Evolutionary conservation across 2,329 filamentous ascomycete species (phyloP).

Genomic region (Colletotrichum nymphaeae): DNA sequence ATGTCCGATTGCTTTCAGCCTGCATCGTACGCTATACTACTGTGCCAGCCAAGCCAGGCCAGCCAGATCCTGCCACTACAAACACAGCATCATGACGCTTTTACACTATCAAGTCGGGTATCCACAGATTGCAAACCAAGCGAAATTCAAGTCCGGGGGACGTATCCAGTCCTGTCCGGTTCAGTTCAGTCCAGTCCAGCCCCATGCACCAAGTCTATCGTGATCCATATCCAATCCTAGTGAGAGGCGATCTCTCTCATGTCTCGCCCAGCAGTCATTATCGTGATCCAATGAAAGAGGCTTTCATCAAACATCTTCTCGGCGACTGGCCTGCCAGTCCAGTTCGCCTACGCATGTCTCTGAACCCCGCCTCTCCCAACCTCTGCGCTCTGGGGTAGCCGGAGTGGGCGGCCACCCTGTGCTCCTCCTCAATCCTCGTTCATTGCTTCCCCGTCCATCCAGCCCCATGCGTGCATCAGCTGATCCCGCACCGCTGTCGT

Average conservation of each 20-base stretch:
- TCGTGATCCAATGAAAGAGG: slow-evolving; percentile 13
- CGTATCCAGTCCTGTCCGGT: background rate
- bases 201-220: slow-evolving; percentile 12
- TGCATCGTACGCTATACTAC: slow-evolving; percentile 1
- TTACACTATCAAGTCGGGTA: slow-evolving; percentile 22
- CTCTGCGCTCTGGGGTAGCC: background rate
- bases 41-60: background rate
- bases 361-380: background rate
- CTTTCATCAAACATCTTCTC: slow-evolving; percentile 12
- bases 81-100: slow-evolving; percentile 4
- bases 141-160: slow-evolving; percentile 20
- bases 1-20: slow-evolving; percentile 20
- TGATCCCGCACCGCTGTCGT: slow-evolving; percentile 59
- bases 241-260: background rate
- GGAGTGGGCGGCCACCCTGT: background rate
- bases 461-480: slow-evolving; percentile 62
- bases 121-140: slow-evolving; percentile 28
- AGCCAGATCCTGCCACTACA: slow-evolving; percentile 1
- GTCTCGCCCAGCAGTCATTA: background rate
- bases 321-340: slow-evolving; percentile 10
- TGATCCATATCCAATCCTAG: slow-evolving; percentile 15
- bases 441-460: slow-evolving; percentile 42
- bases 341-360: background rate
- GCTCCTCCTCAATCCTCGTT: slow-evolving; percentile 19
- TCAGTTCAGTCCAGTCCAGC: background rate